Conservation (phyloP, 805 yeast genomes). For the Barnettozyma wickerhamii region DNA sequence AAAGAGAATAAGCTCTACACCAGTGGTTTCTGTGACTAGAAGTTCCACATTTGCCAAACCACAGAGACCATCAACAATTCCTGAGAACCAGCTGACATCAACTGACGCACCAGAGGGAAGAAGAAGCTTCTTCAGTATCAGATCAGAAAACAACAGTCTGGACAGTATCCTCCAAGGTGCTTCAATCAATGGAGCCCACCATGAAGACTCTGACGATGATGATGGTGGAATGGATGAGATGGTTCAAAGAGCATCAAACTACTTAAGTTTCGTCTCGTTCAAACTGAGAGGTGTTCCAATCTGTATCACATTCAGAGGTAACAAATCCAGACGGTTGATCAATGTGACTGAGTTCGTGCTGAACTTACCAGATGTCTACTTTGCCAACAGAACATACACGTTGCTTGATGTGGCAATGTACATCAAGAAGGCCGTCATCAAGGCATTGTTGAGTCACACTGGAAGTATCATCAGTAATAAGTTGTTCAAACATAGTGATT, state of each 20-base stretch:
- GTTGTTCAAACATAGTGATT: constrained; percentile 37
- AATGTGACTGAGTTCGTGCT: constrained; percentile 75
- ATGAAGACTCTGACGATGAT: constrained; percentile 5
- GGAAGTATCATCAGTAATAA: constrained; percentile 82
- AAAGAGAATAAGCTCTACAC: background rate
- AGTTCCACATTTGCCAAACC: background rate
- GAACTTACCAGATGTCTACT: constrained; percentile 55
- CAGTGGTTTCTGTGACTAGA: background rate
- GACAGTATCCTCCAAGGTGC: too few relatives aligned
- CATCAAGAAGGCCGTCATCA: constrained; percentile 59
- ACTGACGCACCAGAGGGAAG: background rate
- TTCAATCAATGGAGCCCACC: too few relatives aligned
- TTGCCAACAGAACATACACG: constrained; percentile 67
- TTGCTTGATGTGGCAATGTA: constrained; percentile 59
- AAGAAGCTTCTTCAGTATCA: constrained; percentile 9
- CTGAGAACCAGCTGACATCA: background rate
- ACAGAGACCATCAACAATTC: constrained; percentile 1
- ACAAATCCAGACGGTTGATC: constrained; percentile 60
- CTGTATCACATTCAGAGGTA: constrained; percentile 72
- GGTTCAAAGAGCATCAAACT: constrained; percentile 71
- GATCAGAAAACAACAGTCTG: constrained; percentile 12
- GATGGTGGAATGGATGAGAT: constrained; percentile 49
- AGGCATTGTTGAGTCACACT: constrained; percentile 55
- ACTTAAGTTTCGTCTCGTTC: constrained; percentile 61
- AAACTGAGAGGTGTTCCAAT: constrained; percentile 47